phyloP scores from a whole-genome alignment of 768 basidiomycete genomes.

The Pholiota molesta region DNA sequence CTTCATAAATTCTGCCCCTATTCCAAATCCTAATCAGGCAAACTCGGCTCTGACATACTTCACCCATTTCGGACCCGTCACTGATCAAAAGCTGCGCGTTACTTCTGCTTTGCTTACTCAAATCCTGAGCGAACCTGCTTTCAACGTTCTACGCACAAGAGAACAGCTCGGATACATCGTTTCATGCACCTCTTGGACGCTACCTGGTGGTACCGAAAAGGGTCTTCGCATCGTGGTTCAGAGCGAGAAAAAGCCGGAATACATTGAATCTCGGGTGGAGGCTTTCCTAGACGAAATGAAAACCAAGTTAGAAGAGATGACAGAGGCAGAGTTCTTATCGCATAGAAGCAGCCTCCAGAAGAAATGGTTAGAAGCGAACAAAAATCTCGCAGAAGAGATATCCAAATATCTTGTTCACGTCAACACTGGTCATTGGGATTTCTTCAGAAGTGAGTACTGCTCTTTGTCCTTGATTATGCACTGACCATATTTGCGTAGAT shows the following conservation, averaged over 20 bases:
- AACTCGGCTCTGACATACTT: constrained; percentile 91
- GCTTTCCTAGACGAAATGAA: constrained; percentile 83
- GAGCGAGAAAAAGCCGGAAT: constrained; percentile 78
- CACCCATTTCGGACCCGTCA: constrained; percentile 72
- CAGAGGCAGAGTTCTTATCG: constrained; percentile 69
- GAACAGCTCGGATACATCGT: constrained; percentile 97
- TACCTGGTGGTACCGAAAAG: constrained; percentile 67
- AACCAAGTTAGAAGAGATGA: constrained; percentile 67
- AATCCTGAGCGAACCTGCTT: constrained; percentile 89
- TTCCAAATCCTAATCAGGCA: constrained; percentile 83
- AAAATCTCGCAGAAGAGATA: constrained; percentile 86
- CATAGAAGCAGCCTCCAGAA: constrained; percentile 79
- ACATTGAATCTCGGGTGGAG: constrained; percentile 88
- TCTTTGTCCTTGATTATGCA: constrained; percentile 8
- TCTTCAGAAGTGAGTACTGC: constrained; percentile 69
- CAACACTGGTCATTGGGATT: constrained; percentile 83
- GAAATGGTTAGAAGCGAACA: constrained; percentile 83
- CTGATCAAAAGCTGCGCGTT: constrained; percentile 67
- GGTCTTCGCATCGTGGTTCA: constrained; percentile 88
- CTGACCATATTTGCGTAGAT: constrained; percentile 44
- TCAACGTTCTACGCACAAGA: constrained; percentile 88
- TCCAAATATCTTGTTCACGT: constrained; percentile 72
- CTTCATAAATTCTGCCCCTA: constrained; percentile 60
- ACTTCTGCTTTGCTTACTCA: constrained; percentile 74
- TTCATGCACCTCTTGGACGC: constrained; percentile 54